Evolutionary conservation across 495 filamentous ascomycete genomes (phyloP), one percentile per base, ranked within the genome.

Genomic region (Rostrohypoxylon terebratum): DNA sequence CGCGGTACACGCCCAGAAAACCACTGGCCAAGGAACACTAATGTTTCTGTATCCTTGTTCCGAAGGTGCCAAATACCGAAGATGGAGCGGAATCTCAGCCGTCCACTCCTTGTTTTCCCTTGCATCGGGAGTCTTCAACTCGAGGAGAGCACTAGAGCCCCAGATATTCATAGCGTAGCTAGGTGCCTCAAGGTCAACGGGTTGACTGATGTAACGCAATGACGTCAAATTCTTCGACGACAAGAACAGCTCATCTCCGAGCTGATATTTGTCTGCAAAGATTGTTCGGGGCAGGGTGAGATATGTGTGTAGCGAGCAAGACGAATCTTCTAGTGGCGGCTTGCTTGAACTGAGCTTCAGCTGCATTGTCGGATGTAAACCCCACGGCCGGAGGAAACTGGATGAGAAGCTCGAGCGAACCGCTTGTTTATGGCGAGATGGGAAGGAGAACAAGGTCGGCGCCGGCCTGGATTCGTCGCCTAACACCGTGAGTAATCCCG

Each of bases 171-270:
- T 83, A 10, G 88, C 88, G 85, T 96, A 99, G 69, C 91, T 90
- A 9, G 96, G 96, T 0, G 93, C 93, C 80, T 99, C 96, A 53
- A 99, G 93, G 71, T 98, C 96, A 3, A 93, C 93, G 47, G 93
- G 93, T 44, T 93, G 90, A 40, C 89, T 87, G 50, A 92, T 85
- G 59, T 88, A 88, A 44, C 87, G 89, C 44, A 98, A 79, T 0
- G 85, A 80, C 23, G 83, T 84, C 50, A 99, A 82, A 73, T 94
- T 91, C 55, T 96, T 92, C 1, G 92, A 93, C 18, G 86, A 68
- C 36, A 94, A 85, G 81, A 93, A 91, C 40, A 94, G 84, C 6
- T 84, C 79, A 78, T 94, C 92, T 44, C 83, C 87, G 63, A 97
- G 86, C 73, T 94, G 92, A 79, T 98, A 96, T 78, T 91, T 90